A percentile compares a stretch with the other conserved stretches of the same genome.
Evolutionary conservation across 208 protist genomes (phyloP).

Genomic region (Strigomonas oncopelti): DNA sequence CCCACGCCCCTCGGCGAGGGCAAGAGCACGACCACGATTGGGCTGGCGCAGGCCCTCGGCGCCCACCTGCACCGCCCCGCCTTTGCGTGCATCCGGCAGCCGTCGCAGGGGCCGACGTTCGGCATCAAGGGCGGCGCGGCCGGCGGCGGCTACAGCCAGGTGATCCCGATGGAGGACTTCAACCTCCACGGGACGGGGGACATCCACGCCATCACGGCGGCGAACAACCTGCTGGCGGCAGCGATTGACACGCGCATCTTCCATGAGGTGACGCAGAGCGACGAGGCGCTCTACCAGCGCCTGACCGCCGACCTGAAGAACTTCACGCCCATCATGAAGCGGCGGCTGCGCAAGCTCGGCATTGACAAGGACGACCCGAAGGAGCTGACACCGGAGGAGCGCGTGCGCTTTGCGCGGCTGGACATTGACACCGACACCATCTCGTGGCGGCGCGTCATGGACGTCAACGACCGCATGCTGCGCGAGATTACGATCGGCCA

Average conservation of each 20-base stretch:
- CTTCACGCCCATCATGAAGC: conserved; percentile 91
- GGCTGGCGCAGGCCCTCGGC: conserved; percentile 95
- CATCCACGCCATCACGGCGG: conserved; percentile 98
- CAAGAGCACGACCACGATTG: conserved; percentile 98
- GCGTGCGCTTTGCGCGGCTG: conserved; percentile 89
- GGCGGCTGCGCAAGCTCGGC: conserved; percentile 87
- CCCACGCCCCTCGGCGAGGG: conserved; percentile 94
- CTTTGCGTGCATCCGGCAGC: conserved; percentile 97
- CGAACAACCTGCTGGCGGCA: conserved; percentile 96
- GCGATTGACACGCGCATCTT: conserved; percentile 97
- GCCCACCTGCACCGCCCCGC: conserved; percentile 91
- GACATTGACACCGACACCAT: conserved; percentile 96
- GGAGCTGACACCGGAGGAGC: conserved; percentile 87
- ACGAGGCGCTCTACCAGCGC: conserved; percentile 84
- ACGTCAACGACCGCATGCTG: conserved; percentile 97
- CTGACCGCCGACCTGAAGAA: conserved; percentile 66
- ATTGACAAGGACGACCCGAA: conserved; percentile 91
- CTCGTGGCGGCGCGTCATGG: conserved; percentile 96
- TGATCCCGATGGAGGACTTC: conserved; percentile 97
- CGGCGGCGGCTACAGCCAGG: conserved; percentile 97
- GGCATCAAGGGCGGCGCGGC: conserved; percentile 97
- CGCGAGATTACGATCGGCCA: conserved; percentile 94
- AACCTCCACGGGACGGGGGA: conserved; percentile 98
- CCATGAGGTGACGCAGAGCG: conserved; percentile 93
- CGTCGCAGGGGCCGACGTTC: conserved; percentile 96